A percentile compares a stretch with the other conserved stretches of the same genome.
These are phyloP conservation scores for Cicer cuneatum DNA, from an alignment of 306 rosid genomes.

Conservation along the genomic window DNA sequence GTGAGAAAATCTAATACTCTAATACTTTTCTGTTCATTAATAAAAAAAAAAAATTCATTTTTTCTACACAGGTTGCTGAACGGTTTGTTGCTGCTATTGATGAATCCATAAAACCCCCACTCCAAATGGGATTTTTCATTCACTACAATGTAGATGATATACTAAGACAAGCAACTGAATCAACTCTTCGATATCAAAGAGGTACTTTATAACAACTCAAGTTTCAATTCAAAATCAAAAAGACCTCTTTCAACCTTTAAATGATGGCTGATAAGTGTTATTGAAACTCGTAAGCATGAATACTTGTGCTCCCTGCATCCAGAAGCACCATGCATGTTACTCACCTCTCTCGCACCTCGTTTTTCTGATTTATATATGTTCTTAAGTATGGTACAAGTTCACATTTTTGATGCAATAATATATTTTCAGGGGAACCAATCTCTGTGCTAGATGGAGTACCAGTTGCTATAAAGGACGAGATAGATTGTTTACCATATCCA, in stretches of 20 bases:
- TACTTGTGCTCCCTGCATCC: constrained; percentile 5
- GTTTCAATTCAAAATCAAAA: background rate
- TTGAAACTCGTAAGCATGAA: constrained; percentile 5
- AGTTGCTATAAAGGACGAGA: constrained; percentile 91
- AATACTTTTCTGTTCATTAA: no score
- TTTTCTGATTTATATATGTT: background rate
- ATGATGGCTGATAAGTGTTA: constrained; percentile 10
- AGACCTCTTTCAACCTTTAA: background rate
- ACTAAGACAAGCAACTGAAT: constrained; percentile 72
- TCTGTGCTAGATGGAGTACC: constrained; percentile 85
- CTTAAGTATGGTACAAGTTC: background rate
- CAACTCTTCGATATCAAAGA: constrained; percentile 65
- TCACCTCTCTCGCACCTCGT: background rate
- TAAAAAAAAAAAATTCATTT: no score
- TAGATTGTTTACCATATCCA: constrained; percentile 91
- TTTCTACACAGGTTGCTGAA: constrained; percentile 69
- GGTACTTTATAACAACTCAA: constrained; percentile 55
- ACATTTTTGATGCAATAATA: constrained; percentile 26
- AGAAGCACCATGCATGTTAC: constrained; percentile 5
- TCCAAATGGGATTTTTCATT: constrained; percentile 83
- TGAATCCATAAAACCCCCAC: constrained; percentile 60
- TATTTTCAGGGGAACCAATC: constrained; percentile 65
- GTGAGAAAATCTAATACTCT: background rate
- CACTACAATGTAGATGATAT: constrained; percentile 65
- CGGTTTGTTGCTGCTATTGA: constrained; percentile 63